phyloP scores from a whole-genome alignment of 139 green algal genomes.

The Gonium pectorale region DNA sequence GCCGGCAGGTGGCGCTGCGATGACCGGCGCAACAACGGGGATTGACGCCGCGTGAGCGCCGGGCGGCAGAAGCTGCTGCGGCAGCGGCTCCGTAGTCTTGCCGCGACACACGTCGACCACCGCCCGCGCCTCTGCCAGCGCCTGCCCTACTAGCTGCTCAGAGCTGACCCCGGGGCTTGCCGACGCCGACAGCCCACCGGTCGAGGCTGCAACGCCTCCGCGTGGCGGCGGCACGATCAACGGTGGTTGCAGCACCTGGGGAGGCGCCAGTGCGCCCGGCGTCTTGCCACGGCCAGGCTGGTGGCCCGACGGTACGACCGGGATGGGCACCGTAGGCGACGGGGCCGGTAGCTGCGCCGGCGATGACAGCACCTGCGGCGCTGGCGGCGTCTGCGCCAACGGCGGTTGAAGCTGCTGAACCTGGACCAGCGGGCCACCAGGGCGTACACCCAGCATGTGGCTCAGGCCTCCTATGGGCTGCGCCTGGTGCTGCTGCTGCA shows the following conservation, averaged over 20 bases:
- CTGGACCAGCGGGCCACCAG: too few relatives aligned
- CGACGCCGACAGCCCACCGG: background rate
- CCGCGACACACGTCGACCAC: conserved; percentile 32
- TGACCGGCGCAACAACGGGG: conserved; percentile 6
- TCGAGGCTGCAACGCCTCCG: background rate
- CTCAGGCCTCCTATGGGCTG: too few relatives aligned
- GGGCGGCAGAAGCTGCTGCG: background rate
- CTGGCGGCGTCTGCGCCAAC: background rate
- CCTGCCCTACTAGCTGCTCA: conserved; percentile 2
- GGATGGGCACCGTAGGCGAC: background rate
- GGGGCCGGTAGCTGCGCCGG: too few relatives aligned
- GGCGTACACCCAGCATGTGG: too few relatives aligned
- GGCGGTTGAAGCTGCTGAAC: background rate
- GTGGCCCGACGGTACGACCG: too few relatives aligned
- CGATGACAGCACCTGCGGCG: background rate
- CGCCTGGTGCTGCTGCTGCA: conserved; percentile 12
- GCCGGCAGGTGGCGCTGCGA: too few relatives aligned
- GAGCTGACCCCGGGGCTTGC: background rate
- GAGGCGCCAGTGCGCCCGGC: too few relatives aligned
- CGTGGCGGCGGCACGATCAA: conserved; percentile 5
- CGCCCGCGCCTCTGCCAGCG: conserved; percentile 29
- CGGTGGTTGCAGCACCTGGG: too few relatives aligned
- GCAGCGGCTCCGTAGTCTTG: background rate
- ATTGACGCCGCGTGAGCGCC: conserved; percentile 6
- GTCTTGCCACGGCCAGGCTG: too few relatives aligned